Conservation (phyloP, 805 yeast genomes). For the Yarrowia deformans region DNA sequence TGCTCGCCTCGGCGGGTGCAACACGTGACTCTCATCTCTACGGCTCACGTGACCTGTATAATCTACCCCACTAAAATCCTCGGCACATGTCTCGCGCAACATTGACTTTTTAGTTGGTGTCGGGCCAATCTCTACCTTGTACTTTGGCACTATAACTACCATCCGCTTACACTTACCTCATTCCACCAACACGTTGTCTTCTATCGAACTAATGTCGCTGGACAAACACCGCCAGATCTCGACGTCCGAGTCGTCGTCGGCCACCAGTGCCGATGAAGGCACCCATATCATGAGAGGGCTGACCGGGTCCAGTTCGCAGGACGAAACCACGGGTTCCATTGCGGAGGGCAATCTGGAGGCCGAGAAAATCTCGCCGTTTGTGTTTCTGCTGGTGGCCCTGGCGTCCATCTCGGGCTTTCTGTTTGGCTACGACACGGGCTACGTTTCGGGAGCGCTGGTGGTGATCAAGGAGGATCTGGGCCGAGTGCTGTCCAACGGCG, state of each 20-base stretch:
- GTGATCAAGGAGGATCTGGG: conserved; percentile 79
- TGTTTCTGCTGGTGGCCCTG: conserved; percentile 67
- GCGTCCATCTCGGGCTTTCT: conserved; percentile 93
- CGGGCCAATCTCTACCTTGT: too few relatives aligned
- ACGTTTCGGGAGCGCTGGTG: conserved; percentile 91
- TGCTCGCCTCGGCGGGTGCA: too few relatives aligned
- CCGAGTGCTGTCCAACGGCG: conserved; percentile 68
- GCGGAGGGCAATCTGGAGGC: conserved; percentile 46
- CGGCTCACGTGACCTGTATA: background rate
- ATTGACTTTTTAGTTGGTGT: conserved; percentile 2
- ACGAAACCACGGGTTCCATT: background rate
- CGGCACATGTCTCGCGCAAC: background rate
- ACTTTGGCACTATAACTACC: too few relatives aligned
- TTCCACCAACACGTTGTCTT: conserved; percentile 3
- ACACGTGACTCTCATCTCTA: background rate
- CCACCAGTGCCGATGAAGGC: conserved; percentile 27
- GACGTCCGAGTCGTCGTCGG: conserved; percentile 22
- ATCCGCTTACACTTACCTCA: background rate
- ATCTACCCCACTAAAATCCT: background rate
- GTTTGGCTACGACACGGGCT: conserved; percentile 98
- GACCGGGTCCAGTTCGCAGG: background rate
- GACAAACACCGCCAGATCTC: conserved; percentile 32
- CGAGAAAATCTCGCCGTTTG: conserved; percentile 57
- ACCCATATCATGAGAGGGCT: conserved; percentile 34
- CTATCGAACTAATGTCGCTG: conserved; percentile 31